phyloP scores from a whole-genome alignment of 192 early-diverging fungal species.

The Allomyces macrogynus region DNA sequence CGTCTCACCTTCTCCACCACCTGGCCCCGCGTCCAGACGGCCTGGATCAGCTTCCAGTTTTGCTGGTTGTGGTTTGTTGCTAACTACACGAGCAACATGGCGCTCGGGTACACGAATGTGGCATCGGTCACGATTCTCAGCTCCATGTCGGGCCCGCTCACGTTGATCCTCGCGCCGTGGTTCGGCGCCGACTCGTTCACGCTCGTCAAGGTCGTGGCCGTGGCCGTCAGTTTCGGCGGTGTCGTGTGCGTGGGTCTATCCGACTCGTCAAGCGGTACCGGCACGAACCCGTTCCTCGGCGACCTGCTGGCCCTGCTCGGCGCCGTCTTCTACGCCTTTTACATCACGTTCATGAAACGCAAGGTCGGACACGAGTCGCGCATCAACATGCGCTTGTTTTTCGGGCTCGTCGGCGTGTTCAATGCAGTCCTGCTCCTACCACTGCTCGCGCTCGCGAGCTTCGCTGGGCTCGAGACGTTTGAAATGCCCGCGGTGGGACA shows the following conservation, averaged over 20 bases:
- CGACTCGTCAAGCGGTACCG: constrained; percentile 20
- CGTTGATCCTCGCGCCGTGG: constrained; percentile 38
- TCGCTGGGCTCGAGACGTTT: constrained; percentile 38
- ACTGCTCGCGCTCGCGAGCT: constrained; percentile 34
- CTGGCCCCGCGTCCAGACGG: constrained; percentile 16
- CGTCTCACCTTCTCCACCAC: too few species aligned
- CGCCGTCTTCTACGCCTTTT: constrained; percentile 56
- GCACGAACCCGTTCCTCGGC: constrained; percentile 27
- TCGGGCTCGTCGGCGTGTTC: constrained; percentile 57
- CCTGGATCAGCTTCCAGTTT: constrained; percentile 38
- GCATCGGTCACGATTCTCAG: constrained; percentile 53
- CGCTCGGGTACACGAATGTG: constrained; percentile 51
- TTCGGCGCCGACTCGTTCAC: constrained; percentile 39
- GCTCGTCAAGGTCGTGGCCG: constrained; percentile 28
- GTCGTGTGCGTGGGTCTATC: constrained; percentile 43
- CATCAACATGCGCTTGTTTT: constrained; percentile 50
- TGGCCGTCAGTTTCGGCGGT: constrained; percentile 27
- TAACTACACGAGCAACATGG: constrained; percentile 50
- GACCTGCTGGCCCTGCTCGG: constrained; percentile 47
- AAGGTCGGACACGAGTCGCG: constrained; percentile 43
- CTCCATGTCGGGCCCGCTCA: constrained; percentile 56
- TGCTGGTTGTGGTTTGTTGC: constrained; percentile 66
- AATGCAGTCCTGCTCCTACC: constrained; percentile 50
- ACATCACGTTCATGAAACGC: constrained; percentile 50
- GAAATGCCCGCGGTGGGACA: constrained; percentile 24